Evolutionary conservation across 257 asterid genomes (phyloP), one percentile per base, ranked within the genome.

Genomic region (Parsonsia alboflavescens): DNA sequence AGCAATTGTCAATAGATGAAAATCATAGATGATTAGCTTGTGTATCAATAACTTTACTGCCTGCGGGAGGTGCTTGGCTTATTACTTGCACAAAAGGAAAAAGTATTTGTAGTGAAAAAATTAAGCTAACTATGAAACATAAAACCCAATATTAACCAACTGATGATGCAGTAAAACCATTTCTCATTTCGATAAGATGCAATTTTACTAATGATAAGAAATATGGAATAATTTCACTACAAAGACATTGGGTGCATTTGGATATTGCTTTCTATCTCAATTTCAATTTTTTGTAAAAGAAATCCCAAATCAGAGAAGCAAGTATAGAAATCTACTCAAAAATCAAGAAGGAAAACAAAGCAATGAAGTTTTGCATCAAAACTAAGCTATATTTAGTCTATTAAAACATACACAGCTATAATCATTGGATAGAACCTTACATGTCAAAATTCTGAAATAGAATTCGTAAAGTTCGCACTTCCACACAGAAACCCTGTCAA

Each of bases 371-470:
- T 59, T 4, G 26, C 12, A 16, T 42, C 50, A 36, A 50, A n/a
- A 36, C 9, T 19, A 33, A 17, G 65, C 33, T 8, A 26, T 42
- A 50, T 33, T 62, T 53, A 63, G 30, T 63, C 71, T 7, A 42
- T 7, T 19, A 48, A 42, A 71, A 28, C 67, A 36, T 21, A 56
- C 19, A 46, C 8, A n/a, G 45, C 26, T 26, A 7, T 48, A 28
- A n/a, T 39, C 64, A 78, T 78, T 66, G 50, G 64, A 49, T 52
- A 79, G 72, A 79, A 72, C 26, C 96, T 90, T 89, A 94, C 99
- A 92, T 89, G 90, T 94, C 99, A 89, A 94, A 94, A 85, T 86
- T 94, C 86, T 86, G 97, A 76, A 94, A 94, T 76, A 94, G 99
- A 80, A 83, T 80, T 53, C 90, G 93, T 81, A 94, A 83, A 73